phyloP scores from a whole-genome alignment of 2,329 filamentous ascomycete species.

The Exophiala sideris region DNA sequence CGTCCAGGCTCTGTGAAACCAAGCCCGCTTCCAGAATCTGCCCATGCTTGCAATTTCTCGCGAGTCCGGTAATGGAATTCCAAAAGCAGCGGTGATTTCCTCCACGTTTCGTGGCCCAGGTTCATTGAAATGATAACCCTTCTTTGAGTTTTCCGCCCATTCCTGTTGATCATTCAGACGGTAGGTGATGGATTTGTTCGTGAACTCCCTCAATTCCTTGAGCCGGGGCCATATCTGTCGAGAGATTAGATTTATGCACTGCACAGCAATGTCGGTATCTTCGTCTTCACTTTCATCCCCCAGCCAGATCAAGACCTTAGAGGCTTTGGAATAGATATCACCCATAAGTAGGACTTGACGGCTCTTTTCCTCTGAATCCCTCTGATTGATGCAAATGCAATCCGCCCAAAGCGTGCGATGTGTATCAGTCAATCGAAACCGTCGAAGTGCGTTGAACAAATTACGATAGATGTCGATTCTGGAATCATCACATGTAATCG shows the following conservation, averaged over 20 bases:
- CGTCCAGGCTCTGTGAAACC: no score
- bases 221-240: no score
- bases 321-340: constrained; percentile 16
- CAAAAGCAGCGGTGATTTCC: neutral
- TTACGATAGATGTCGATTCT: neutral
- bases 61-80: no score
- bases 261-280: constrained; percentile 1
- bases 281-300: constrained; percentile 19
- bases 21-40: no score
- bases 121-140: no score
- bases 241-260: neutral
- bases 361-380: constrained; percentile 11
- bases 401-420: constrained; percentile 17
- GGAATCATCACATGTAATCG: no score
- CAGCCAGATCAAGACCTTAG: constrained; percentile 20
- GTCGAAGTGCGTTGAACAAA: neutral
- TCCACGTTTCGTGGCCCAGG: neutral
- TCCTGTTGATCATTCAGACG: neutral
- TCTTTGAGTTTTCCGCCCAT: no score
- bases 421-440: neutral
- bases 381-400: constrained; percentile 22
- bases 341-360: constrained; percentile 18
- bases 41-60: no score
- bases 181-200: no score
- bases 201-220: no score